Evolutionary conservation across 345 rosid genomes (phyloP), one percentile per base, ranked within the genome.

Genomic region (Eutrema yunnanense): DNA sequence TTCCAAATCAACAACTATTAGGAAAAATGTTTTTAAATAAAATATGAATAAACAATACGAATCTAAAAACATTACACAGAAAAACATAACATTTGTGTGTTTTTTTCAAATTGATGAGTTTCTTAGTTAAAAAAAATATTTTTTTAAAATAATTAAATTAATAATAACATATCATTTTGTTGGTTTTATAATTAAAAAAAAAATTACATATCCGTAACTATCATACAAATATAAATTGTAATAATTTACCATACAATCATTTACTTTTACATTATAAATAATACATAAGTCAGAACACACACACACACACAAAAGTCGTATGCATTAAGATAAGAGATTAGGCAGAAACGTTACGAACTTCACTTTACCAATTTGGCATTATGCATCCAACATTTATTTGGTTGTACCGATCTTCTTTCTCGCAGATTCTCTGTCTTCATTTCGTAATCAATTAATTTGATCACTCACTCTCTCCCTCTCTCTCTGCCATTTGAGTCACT

Each of bases 301-400:
- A 22, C 22, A 22, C 22, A 22, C 1, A 22, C 1, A 71, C 36
- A 26, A 26, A 62, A 32, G 13, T 22, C 22, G 40, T 9, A 36
- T 4, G 47, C 22, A 32, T 52, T 22, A 72, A 36, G 9, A 41
- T 38, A 40, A 74, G 34, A 65, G 30, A 26, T 26, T 43, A 51
- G 62, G 32, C 46, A 60, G 68, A 60, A 51, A 32, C 3, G 47
- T 19, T 22, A 59, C 8, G 62, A 12, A 60, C 41, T 8, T 37
- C 27, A 61, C 58, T 68, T 52, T 69, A 61, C 6, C 58, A 68
- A 48, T 69, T 69, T 76, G 79, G 63, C 79, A 69, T 32, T 56
- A 76, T 70, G 66, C 57, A 56, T 12, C 53, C 26, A 70, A 22
- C 61, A 22, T 3, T 41, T 70, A 58, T 48, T 44, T 76, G 38